Percentiles rank a stretch among this genome's conserved stretches.
Evolutionary conservation across 2,329 filamentous ascomycete genomes (phyloP).

Genomic region (Acarospora socialis): DNA sequence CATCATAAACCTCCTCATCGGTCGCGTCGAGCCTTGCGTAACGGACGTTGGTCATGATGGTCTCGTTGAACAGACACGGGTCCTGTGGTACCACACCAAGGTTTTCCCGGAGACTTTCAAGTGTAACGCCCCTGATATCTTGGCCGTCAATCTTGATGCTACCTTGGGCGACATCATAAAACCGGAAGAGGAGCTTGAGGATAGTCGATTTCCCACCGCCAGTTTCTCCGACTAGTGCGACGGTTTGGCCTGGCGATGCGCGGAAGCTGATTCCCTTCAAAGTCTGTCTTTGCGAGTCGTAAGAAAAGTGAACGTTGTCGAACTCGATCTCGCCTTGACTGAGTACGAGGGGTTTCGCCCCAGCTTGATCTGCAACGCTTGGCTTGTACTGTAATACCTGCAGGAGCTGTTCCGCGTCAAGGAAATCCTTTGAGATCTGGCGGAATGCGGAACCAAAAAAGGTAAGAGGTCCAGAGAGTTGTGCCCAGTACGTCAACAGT

Average conservation of each 20-base stretch:
- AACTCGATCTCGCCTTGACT: constrained; percentile 34
- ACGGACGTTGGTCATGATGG: constrained; percentile 49
- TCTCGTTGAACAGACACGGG: constrained; percentile 48
- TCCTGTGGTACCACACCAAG: constrained; percentile 54
- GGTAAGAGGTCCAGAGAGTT: constrained; percentile 35
- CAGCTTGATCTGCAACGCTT: constrained; percentile 26
- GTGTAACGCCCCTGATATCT: constrained; percentile 43
- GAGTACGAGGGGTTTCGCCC: constrained; percentile 26
- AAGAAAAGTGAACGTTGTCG: constrained; percentile 36
- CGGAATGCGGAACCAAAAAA: constrained; percentile 36
- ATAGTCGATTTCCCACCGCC: constrained; percentile 45
- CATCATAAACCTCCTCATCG: constrained; percentile 44
- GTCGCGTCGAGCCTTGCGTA: constrained; percentile 49
- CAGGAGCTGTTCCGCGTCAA: constrained; percentile 45
- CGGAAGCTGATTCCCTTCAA: constrained; percentile 35
- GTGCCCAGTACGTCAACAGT: constrained; percentile 49
- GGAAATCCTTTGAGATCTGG: constrained; percentile 38
- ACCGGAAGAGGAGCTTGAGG: constrained; percentile 39
- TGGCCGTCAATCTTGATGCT: constrained; percentile 39
- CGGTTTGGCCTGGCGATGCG: constrained; percentile 34
- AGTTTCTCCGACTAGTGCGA: constrained; percentile 43
- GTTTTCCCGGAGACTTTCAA: constrained; percentile 42
- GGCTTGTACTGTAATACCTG: constrained; percentile 35
- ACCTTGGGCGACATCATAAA: constrained; percentile 38
- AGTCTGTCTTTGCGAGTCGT: constrained; percentile 35